Evolutionary conservation across 108 stramenopile genomes (phyloP).

Genomic region (Seminavis robusta): DNA sequence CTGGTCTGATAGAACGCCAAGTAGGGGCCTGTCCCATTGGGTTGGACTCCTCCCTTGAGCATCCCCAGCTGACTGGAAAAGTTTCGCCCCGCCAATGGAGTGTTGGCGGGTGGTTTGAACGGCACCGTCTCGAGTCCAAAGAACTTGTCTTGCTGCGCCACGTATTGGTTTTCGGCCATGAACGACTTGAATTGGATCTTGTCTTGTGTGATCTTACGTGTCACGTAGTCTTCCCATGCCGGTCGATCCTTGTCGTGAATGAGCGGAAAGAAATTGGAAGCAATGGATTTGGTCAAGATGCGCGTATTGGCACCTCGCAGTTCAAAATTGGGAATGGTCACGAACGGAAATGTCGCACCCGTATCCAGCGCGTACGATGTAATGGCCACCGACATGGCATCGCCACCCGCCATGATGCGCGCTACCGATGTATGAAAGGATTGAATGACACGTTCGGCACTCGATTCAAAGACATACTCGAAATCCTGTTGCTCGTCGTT

Average conservation of each 20-base stretch:
- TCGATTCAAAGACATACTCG: no score
- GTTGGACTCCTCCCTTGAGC: background rate
- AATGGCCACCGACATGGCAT: no score
- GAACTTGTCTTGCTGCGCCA: background rate
- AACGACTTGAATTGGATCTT: conserved; percentile 6
- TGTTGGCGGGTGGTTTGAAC: background rate
- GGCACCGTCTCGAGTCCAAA: background rate
- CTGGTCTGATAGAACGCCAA: background rate
- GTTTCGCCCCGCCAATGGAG: background rate
- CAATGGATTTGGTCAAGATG: background rate
- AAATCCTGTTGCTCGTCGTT: no score
- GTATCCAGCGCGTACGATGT: no score
- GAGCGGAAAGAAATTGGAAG: conserved; percentile 3
- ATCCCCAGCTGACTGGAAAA: background rate
- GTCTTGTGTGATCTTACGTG: background rate
- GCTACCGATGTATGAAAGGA: no score
- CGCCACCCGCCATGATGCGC: no score
- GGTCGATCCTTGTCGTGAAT: conserved; percentile 5
- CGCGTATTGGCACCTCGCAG: background rate
- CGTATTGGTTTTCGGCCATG: background rate
- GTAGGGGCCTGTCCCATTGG: background rate
- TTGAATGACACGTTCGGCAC: no score
- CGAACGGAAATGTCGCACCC: conserved; percentile 16
- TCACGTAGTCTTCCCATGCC: conserved; percentile 15
- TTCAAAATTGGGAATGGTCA: conserved; percentile 13